Percentiles rank a stretch among this genome's conserved stretches.
Conservation (phyloP, 805 yeast genomes). For the Lipomyces anomalus region DNA sequence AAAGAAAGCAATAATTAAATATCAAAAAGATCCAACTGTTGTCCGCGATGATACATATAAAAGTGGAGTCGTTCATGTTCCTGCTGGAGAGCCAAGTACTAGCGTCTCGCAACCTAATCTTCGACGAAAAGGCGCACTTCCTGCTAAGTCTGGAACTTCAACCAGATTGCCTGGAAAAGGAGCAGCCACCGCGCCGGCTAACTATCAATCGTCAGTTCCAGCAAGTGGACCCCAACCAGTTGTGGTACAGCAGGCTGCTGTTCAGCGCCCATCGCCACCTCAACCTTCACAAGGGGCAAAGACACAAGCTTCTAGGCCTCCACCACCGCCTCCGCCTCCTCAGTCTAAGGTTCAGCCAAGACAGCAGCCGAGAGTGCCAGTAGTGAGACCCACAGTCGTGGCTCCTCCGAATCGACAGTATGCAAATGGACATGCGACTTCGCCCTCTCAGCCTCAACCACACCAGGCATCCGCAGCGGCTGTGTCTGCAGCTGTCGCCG, state of each 20-base stretch:
- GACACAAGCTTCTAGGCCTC: too few species aligned
- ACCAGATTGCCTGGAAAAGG: conserved; percentile 22
- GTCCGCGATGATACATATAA: conserved; percentile 78
- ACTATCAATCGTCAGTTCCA: conserved; percentile 20
- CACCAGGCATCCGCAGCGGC: too few species aligned
- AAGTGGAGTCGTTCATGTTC: conserved; percentile 78
- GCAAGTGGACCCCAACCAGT: conserved; percentile 6
- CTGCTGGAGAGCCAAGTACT: conserved; percentile 69
- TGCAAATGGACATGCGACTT: too few species aligned
- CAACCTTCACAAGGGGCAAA: too few species aligned
- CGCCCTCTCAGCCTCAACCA: too few species aligned
- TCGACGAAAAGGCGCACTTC: conserved; percentile 39
- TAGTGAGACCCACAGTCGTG: too few species aligned
- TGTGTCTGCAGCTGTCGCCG: too few species aligned
- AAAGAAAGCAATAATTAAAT: conserved; percentile 63
- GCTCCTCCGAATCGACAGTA: too few species aligned
- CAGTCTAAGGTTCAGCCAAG: too few species aligned
- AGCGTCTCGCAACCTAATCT: conserved; percentile 74
- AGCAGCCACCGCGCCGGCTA: conserved; percentile 32
- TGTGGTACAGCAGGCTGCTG: conserved; percentile 9
- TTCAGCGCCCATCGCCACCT: too few species aligned
- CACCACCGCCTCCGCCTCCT: too few species aligned
- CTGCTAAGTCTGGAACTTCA: conserved; percentile 23
- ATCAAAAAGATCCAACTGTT: conserved; percentile 54
- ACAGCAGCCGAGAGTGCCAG: too few species aligned